Percentiles rank a stretch among this genome's conserved stretches.
These are phyloP conservation scores for Dimocarpus longan DNA, from an alignment of 345 rosid species.

Conservation along the genomic window DNA sequence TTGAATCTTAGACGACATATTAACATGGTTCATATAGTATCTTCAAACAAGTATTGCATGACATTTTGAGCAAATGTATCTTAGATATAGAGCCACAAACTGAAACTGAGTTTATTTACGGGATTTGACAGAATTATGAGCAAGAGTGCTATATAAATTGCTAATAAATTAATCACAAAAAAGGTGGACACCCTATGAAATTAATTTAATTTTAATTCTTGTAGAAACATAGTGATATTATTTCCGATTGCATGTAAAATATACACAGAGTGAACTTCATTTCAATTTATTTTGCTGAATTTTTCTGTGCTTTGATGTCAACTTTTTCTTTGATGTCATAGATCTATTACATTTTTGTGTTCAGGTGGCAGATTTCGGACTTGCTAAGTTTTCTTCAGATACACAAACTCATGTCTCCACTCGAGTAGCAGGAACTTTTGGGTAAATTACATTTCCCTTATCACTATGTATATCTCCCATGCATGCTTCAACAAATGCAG, in stretches of 20 bases:
- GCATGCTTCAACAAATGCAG: neutral
- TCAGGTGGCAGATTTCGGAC: constrained; percentile 96
- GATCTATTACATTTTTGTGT: constrained; percentile 11
- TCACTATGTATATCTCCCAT: constrained; percentile 1
- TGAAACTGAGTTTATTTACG: neutral
- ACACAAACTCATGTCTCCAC: constrained; percentile 86
- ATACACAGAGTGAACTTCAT: too few relatives aligned
- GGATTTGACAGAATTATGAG: neutral
- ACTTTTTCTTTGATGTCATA: neutral
- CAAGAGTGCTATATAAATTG: neutral
- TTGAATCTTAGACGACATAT: neutral
- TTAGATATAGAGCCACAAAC: neutral
- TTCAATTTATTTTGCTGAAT: too few relatives aligned
- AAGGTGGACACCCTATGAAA: neutral
- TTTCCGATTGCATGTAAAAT: too few relatives aligned
- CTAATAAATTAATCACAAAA: constrained; percentile 1
- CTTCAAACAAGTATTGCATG: too few relatives aligned
- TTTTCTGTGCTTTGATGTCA: too few relatives aligned
- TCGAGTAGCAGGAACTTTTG: constrained; percentile 90
- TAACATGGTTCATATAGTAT: neutral
- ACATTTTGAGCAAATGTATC: neutral
- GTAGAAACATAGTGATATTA: too few relatives aligned
- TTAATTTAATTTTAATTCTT: too few relatives aligned
- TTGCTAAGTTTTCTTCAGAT: constrained; percentile 70
- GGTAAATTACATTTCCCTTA: constrained; percentile 42